phyloP scores from a whole-genome alignment of 1,284 basidiomycete genomes.

The Sutorius eximius region DNA sequence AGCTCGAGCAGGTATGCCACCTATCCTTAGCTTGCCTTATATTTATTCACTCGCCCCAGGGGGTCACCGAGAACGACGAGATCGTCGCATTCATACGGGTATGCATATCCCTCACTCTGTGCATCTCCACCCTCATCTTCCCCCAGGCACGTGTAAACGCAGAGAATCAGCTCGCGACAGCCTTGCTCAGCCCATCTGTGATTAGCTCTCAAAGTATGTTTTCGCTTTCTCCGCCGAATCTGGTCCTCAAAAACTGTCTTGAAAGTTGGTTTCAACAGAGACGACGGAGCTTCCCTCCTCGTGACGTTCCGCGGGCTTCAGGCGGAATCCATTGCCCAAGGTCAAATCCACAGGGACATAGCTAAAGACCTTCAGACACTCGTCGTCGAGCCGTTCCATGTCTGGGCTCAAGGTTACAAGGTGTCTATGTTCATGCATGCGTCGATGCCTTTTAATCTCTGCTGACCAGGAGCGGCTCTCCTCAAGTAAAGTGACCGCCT shows the following conservation, averaged over 20 bases:
- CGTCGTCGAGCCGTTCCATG: conserved; percentile 72
- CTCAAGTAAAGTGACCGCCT: conserved; percentile 53
- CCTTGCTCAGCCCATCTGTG: conserved; percentile 53
- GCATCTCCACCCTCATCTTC: conserved; percentile 5
- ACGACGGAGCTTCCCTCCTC: conserved; percentile 78
- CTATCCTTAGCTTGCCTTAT: conserved; percentile 4
- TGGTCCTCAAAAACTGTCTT: conserved; percentile 7
- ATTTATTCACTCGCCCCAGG: conserved; percentile 44
- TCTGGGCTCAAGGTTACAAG: conserved; percentile 71
- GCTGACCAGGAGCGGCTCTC: conserved; percentile 56
- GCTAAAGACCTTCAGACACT: conserved; percentile 66
- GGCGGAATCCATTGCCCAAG: conserved; percentile 64
- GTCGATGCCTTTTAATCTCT: conserved; percentile 2
- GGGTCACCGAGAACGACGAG: conserved; percentile 77
- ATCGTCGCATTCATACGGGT: conserved; percentile 81
- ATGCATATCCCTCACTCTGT: conserved; percentile 28
- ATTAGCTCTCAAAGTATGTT: conserved; percentile 53
- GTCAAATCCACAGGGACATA: conserved; percentile 61
- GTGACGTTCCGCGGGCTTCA: conserved; percentile 79
- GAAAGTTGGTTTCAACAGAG: conserved; percentile 68
- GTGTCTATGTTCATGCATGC: conserved; percentile 36
- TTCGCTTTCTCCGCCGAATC: neutral
- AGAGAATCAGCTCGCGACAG: conserved; percentile 59
- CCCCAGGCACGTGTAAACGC: conserved; percentile 62
- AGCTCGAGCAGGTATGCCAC: conserved; percentile 71